phyloP scores from a whole-genome alignment of 306 rosid species.

The Quercus suber region DNA sequence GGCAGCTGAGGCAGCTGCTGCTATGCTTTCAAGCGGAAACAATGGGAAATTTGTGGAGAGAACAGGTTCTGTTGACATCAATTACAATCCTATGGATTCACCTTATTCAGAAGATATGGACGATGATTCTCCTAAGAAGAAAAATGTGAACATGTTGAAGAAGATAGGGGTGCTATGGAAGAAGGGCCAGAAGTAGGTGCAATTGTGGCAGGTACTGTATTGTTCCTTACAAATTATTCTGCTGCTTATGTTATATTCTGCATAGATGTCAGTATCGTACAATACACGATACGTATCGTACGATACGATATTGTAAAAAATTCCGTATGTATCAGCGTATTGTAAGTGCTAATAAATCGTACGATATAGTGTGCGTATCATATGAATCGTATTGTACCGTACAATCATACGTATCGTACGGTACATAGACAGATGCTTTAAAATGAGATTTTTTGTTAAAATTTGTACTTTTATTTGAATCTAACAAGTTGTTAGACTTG shows the following conservation, averaged over 20 bases:
- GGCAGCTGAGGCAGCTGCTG: constrained; percentile 92
- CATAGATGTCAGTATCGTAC: too few relatives aligned
- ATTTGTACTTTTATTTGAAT: too few relatives aligned
- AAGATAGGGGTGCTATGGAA: constrained; percentile 94
- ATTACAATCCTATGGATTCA: constrained; percentile 62
- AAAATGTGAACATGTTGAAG: constrained; percentile 80
- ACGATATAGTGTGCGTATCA: too few relatives aligned
- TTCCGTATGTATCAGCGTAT: too few relatives aligned
- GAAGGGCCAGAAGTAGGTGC: constrained; percentile 59
- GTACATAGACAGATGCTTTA: too few relatives aligned
- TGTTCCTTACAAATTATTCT: background rate
- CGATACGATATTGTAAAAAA: too few relatives aligned
- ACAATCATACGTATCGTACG: fast-evolving
- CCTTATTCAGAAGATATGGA: constrained; percentile 76
- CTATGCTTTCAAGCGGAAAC: constrained; percentile 67
- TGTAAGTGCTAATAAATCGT: too few relatives aligned
- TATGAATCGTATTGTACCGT: too few relatives aligned
- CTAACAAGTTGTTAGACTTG: too few relatives aligned
- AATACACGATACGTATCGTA: too few relatives aligned
- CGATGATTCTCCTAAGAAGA: constrained; percentile 87
- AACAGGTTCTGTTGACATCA: constrained; percentile 51
- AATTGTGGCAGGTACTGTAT: constrained; percentile 7
- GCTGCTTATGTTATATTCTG: background rate
- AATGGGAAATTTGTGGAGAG: constrained; percentile 61
- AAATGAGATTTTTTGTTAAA: too few relatives aligned